Percentiles rank a stretch among this genome's conserved stretches.
phyloP scores from a whole-genome alignment of 1,139 yeast species.

The Candida tetrigidarum region DNA sequence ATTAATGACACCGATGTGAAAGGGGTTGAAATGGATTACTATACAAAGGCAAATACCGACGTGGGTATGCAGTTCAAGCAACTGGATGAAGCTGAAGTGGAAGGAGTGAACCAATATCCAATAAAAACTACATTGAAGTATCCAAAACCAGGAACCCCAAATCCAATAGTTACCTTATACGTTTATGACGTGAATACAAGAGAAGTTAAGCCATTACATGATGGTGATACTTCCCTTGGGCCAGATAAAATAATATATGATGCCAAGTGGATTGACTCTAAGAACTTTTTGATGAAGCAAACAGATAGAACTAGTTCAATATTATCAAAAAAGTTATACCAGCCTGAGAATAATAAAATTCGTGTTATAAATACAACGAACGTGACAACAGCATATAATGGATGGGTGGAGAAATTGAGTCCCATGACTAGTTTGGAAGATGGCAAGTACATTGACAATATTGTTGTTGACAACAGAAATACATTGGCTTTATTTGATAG shows the following conservation, averaged over 20 bases:
- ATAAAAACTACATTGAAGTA: constrained; percentile 58
- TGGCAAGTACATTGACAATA: constrained; percentile 73
- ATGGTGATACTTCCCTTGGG: constrained; percentile 37
- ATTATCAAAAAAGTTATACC: constrained; percentile 58
- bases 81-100: constrained; percentile 19
- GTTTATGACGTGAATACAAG: constrained; percentile 42
- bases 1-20: constrained; percentile 77
- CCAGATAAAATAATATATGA: constrained; percentile 68
- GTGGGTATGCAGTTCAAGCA: constrained; percentile 30
- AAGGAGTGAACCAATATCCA: constrained; percentile 58
- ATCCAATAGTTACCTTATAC: constrained; percentile 61
- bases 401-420: constrained; percentile 57
- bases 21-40: constrained; percentile 66
- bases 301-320: constrained; percentile 73
- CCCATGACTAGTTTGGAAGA: constrained; percentile 35
- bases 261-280: constrained; percentile 66
- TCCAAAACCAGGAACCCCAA: constrained; percentile 85
- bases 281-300: constrained; percentile 61
- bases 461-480: constrained; percentile 62
- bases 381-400: constrained; percentile 49
- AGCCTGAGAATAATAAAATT: constrained; percentile 24
- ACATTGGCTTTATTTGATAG: constrained; percentile 73
- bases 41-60: constrained; percentile 44
- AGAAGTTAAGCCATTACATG: constrained; percentile 22
- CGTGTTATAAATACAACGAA: constrained; percentile 30